Evolutionary conservation across 805 yeast species (phyloP).

Genomic region (Wickerhamiella cacticola): DNA sequence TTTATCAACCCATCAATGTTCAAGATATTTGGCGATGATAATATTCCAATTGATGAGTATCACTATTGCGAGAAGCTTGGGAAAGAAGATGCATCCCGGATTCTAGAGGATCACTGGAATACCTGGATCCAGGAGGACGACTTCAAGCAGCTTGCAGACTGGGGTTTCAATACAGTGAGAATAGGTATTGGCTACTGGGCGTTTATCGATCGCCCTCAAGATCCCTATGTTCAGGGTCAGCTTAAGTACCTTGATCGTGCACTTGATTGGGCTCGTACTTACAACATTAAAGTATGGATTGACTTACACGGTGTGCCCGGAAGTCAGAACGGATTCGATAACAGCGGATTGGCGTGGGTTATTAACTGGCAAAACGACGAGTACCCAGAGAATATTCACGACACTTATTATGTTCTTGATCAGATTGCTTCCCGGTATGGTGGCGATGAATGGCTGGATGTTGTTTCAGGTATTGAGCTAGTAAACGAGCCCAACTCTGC

Average conservation of each 20-base stretch:
- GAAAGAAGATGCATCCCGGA: slow-evolving; percentile 37
- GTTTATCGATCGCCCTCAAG: slow-evolving; percentile 43
- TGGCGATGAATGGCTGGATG: slow-evolving; percentile 43
- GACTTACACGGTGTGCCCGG: slow-evolving; percentile 92
- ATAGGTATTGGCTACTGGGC: slow-evolving; percentile 95
- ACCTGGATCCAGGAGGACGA: slow-evolving; percentile 63
- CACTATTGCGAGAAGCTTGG: slow-evolving; percentile 52
- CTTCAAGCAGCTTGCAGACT: slow-evolving; percentile 39
- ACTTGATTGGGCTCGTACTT: slow-evolving; percentile 52
- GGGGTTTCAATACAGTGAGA: slow-evolving; percentile 55
- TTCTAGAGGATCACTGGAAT: slow-evolving; percentile 59
- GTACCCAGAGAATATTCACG: slow-evolving; percentile 23
- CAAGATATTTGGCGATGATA: slow-evolving; percentile 19
- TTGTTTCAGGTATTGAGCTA: slow-evolving; percentile 68
- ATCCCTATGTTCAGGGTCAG: slow-evolving; percentile 81
- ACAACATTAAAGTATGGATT: slow-evolving; percentile 65
- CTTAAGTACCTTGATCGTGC: slow-evolving; percentile 58
- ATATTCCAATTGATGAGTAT: slow-evolving; percentile 70
- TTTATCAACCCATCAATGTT: slow-evolving; percentile 58
- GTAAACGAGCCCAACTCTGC: slow-evolving; percentile 75
- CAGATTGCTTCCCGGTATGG: slow-evolving; percentile 54
- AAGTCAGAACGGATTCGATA: slow-evolving; percentile 91
- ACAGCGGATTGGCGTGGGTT: slow-evolving; percentile 66
- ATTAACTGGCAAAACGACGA: slow-evolving; percentile 22
- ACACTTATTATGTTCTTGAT: slow-evolving; percentile 38